Conservation (phyloP, 768 basidiomycete species). For the Tricholoma sp. region DNA sequence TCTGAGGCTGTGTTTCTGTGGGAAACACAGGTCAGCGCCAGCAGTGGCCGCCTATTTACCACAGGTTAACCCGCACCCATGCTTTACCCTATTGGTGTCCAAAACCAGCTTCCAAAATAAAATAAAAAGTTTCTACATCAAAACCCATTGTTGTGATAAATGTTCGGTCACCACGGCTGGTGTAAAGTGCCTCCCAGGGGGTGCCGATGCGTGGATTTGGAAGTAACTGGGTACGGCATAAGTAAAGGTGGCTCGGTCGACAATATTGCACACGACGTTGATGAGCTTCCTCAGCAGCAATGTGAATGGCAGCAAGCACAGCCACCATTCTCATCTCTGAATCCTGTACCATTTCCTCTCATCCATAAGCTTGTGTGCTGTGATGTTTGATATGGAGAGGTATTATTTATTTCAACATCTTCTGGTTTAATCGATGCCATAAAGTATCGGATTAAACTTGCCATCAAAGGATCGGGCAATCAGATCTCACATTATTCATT, state of each 20-base stretch:
- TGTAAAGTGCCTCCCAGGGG: slow-evolving; percentile 30
- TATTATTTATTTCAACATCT: slow-evolving; percentile 3
- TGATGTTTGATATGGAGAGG: neutral
- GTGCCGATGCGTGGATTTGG: slow-evolving; percentile 24
- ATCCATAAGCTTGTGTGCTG: neutral
- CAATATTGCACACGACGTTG: neutral
- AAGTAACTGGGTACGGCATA: slow-evolving; percentile 4
- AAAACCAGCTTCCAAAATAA: slow-evolving; percentile 30
- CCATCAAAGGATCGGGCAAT: neutral
- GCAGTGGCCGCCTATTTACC: too few relatives aligned
- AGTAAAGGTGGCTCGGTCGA: slow-evolving; percentile 17
- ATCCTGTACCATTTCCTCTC: slow-evolving; percentile 2
- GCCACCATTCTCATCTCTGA: slow-evolving; percentile 4
- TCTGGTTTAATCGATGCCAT: slow-evolving; percentile 4
- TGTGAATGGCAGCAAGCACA: neutral
- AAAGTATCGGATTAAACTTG: slow-evolving; percentile 5
- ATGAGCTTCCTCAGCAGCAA: neutral
- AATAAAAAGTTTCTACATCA: slow-evolving; percentile 30
- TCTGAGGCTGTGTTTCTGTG: too few relatives aligned
- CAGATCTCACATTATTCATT: slow-evolving; percentile 3
- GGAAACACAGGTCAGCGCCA: too few relatives aligned
- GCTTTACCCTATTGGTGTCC: neutral
- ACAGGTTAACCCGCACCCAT: too few relatives aligned
- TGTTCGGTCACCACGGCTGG: slow-evolving; percentile 27
- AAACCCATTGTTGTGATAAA: slow-evolving; percentile 44